Percentiles rank a stretch among this genome's conserved stretches.
phyloP scores from a whole-genome alignment of 345 rosid genomes.

The Brassica cretica region DNA sequence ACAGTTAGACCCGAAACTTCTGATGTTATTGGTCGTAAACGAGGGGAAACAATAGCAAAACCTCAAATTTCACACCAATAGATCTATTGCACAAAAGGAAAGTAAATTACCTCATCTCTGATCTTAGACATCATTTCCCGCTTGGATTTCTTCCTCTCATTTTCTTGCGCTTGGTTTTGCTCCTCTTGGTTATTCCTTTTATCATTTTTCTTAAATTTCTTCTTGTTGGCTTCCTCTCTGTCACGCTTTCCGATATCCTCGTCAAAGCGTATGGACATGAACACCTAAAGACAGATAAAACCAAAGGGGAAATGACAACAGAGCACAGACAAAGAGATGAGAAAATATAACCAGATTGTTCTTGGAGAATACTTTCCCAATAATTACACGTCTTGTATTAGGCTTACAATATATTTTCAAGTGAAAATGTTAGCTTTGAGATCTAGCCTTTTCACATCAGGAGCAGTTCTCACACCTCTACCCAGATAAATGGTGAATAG shows the following conservation, averaged over 20 bases:
- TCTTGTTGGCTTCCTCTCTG: constrained; percentile 42
- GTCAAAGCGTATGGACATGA: constrained; percentile 80
- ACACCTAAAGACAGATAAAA: constrained; percentile 52
- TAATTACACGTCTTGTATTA: neutral
- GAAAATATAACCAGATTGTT: constrained; percentile 2
- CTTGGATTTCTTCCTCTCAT: constrained; percentile 68
- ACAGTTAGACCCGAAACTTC: neutral
- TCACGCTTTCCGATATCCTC: constrained; percentile 67
- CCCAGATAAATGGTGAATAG: neutral
- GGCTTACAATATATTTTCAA: neutral
- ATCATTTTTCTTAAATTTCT: constrained; percentile 53
- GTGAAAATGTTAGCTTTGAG: neutral
- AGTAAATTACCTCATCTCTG: constrained; percentile 68
- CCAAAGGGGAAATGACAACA: constrained; percentile 15
- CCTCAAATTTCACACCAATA: neutral
- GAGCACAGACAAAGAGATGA: neutral
- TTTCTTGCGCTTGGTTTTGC: constrained; percentile 51
- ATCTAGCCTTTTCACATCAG: constrained; percentile 9
- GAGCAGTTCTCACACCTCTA: constrained; percentile 8
- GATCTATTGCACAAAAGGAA: constrained; percentile 10
- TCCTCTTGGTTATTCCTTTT: constrained; percentile 63
- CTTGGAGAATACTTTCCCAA: neutral
- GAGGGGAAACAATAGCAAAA: neutral
- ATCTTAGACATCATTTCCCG: constrained; percentile 64
- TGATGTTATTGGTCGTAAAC: constrained; percentile 3